Percentiles rank a stretch among this genome's conserved stretches.
These are phyloP conservation scores for Agrocybe pediades DNA, from an alignment of 768 basidiomycete species.

Conservation along the genomic window DNA sequence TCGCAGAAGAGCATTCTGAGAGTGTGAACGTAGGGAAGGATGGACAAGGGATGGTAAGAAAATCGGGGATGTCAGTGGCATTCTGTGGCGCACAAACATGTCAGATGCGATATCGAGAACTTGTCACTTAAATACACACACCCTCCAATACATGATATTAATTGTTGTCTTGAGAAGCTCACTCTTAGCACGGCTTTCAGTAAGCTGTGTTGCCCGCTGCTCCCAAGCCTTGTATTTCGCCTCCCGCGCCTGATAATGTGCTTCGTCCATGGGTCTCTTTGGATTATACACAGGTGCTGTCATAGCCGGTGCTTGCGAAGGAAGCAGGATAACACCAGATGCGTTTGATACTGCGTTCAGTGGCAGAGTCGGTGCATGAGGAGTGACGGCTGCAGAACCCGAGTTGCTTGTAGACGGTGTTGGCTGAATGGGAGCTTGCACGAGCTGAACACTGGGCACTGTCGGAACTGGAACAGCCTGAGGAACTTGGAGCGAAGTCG, in stretches of 20 bases:
- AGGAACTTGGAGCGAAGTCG: no score
- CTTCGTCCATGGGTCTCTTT: neutral
- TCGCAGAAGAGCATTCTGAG: neutral
- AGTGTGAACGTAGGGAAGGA: conserved; percentile 7
- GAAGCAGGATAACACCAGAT: no score
- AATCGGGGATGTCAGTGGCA: neutral
- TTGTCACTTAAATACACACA: neutral
- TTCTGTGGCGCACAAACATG: neutral
- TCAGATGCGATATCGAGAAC: neutral
- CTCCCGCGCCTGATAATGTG: conserved; percentile 7
- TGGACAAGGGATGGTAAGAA: conserved; percentile 1
- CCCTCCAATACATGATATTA: conserved; percentile 9
- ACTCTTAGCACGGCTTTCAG: neutral
- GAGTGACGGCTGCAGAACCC: no score
- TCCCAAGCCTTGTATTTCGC: neutral
- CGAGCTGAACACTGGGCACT: no score
- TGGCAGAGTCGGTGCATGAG: no score
- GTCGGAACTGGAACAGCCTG: no score
- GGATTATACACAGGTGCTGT: neutral
- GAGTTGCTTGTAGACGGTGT: no score
- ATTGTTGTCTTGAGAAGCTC: conserved; percentile 1
- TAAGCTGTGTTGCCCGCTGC: neutral
- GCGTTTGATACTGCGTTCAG: no score
- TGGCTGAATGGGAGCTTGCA: no score
- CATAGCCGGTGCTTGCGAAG: no score